Conservation (phyloP, 2,329 filamentous ascomycete genomes). For the Sporothrix euskadiensis region DNA sequence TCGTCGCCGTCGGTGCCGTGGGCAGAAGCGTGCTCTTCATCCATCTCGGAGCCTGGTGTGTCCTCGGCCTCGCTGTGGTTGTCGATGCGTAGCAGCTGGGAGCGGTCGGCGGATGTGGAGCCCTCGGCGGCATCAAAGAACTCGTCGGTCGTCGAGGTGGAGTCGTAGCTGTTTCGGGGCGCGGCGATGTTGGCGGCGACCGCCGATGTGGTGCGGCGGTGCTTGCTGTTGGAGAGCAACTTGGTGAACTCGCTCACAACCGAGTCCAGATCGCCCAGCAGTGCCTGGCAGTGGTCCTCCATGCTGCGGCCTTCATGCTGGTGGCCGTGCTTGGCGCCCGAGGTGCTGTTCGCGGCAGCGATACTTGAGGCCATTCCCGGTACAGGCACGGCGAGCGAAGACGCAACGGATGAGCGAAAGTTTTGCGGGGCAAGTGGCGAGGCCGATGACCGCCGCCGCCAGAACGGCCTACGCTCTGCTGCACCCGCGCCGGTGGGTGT, state of each 20-base stretch:
- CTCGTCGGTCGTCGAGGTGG: slow-evolving; percentile 76
- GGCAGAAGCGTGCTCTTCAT: slow-evolving; percentile 55
- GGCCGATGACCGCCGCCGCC: slow-evolving; percentile 81
- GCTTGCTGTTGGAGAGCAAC: slow-evolving; percentile 76
- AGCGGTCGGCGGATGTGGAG: slow-evolving; percentile 39
- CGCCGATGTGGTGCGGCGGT: slow-evolving; percentile 63
- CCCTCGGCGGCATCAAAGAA: slow-evolving; percentile 91
- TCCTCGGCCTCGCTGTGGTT: slow-evolving; percentile 31
- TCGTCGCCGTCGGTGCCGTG: slow-evolving; percentile 60
- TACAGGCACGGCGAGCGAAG: slow-evolving; percentile 47
- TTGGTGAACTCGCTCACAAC: slow-evolving; percentile 80
- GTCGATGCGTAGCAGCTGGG: slow-evolving; percentile 39
- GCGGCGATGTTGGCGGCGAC: slow-evolving; percentile 36
- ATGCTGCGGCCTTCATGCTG: slow-evolving; percentile 63
- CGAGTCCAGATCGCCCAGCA: slow-evolving; percentile 81
- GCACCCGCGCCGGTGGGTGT: slow-evolving; percentile 34
- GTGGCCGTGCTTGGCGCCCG: not conserved
- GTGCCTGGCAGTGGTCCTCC: slow-evolving; percentile 77
- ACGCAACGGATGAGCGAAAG: slow-evolving; percentile 43
- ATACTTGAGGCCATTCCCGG: slow-evolving; percentile 35
- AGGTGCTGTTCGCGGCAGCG: not conserved
- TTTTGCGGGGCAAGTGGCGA: slow-evolving; percentile 46
- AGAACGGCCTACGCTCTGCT: slow-evolving; percentile 73
- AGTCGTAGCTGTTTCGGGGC: slow-evolving; percentile 72
- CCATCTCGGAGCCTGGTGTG: slow-evolving; percentile 53